Percentiles rank a stretch among this genome's conserved stretches.
Evolutionary conservation across 768 basidiomycete genomes (phyloP).

Genomic region (Psilocybe cyanescens): DNA sequence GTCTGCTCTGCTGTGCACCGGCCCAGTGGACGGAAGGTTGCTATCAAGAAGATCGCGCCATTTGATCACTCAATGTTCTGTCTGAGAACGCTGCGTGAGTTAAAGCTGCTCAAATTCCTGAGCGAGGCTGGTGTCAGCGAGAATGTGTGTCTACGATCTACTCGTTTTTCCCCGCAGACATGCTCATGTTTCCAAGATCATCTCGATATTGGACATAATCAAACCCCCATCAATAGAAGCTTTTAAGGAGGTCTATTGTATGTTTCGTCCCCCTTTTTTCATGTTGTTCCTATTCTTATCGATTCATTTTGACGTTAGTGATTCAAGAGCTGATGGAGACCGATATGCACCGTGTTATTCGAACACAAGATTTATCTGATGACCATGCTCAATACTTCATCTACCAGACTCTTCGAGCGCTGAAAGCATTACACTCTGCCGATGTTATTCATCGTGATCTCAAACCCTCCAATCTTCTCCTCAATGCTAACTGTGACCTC

Average conservation of each 20-base stretch:
- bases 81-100: slow-evolving; percentile 85
- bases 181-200: slow-evolving; percentile 55
- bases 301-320: slow-evolving; percentile 45
- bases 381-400: slow-evolving; percentile 96
- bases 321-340: slow-evolving; percentile 96
- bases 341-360: slow-evolving; percentile 95
- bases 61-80: slow-evolving; percentile 96
- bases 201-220: slow-evolving; percentile 93
- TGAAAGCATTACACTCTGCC: slow-evolving; percentile 95
- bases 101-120: slow-evolving; percentile 87
- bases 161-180: neutral
- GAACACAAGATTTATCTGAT: slow-evolving; percentile 93
- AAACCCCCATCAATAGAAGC: slow-evolving; percentile 73
- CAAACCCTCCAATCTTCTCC: slow-evolving; percentile 95
- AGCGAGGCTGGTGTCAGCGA: slow-evolving; percentile 89
- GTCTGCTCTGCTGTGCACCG: slow-evolving; percentile 92
- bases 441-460: slow-evolving; percentile 97
- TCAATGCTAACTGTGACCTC: slow-evolving; percentile 96
- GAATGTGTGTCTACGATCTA: slow-evolving; percentile 55
- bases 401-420: slow-evolving; percentile 91
- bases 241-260: slow-evolving; percentile 80
- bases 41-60: slow-evolving; percentile 95
- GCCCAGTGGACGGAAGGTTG: slow-evolving; percentile 88
- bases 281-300: neutral
- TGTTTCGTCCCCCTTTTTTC: slow-evolving; percentile 12